Evolutionary conservation across 202 grass and related monocot genomes (phyloP).

Genomic region (Cymbopogon flexuosus): DNA sequence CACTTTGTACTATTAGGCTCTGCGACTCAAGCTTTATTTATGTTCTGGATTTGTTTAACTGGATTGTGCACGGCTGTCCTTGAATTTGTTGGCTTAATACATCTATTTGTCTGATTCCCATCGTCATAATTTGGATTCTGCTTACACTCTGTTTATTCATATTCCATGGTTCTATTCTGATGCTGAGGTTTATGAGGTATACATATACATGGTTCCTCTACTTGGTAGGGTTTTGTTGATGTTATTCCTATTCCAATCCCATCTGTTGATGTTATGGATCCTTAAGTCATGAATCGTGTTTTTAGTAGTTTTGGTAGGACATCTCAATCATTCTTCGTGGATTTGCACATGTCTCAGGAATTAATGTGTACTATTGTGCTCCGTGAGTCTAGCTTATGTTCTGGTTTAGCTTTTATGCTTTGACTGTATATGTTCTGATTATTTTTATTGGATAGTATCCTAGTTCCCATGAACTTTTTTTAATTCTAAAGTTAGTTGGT

Average conservation of each 20-base stretch:
- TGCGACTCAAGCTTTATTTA: background rate
- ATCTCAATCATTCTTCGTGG: background rate
- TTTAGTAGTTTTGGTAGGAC: background rate
- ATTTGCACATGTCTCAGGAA: background rate
- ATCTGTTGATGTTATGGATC: background rate
- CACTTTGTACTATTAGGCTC: background rate
- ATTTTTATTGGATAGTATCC: background rate
- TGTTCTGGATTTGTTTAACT: conserved; percentile 8
- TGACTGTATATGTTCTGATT: background rate
- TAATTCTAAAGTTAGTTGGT: background rate
- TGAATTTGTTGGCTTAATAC: background rate
- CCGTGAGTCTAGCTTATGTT: background rate
- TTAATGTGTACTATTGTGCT: background rate
- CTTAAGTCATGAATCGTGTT: background rate
- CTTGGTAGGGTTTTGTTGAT: background rate
- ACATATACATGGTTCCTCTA: background rate
- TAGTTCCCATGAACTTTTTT: background rate
- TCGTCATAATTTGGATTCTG: background rate
- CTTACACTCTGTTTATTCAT: background rate
- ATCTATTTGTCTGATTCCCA: background rate
- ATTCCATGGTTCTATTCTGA: background rate
- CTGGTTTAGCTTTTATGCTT: conserved; percentile 11
- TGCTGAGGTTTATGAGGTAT: background rate
- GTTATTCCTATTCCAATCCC: background rate
- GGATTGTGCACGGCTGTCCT: background rate